Evolutionary conservation across 768 basidiomycete genomes (phyloP).

Genomic region (Plicaturopsis crispa): DNA sequence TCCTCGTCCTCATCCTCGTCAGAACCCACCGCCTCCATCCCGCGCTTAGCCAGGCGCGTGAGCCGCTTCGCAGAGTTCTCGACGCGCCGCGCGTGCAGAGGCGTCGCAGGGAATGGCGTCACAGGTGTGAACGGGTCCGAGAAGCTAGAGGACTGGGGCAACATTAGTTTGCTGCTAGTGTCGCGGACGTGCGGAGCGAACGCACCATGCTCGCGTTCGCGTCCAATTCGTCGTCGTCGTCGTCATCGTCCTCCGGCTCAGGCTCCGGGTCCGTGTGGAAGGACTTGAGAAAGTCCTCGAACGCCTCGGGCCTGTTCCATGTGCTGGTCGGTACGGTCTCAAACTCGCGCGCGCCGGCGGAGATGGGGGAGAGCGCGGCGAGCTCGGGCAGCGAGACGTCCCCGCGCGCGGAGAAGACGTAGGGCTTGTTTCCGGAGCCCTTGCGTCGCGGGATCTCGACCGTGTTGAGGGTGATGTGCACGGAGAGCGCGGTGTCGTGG

Average conservation of each 20-base stretch:
- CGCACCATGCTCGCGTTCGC: constrained; percentile 19
- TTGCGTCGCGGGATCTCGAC: constrained; percentile 42
- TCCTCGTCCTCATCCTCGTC: constrained; percentile 17
- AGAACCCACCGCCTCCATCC: constrained; percentile 1
- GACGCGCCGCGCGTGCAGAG: background rate
- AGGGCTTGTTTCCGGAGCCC: constrained; percentile 55
- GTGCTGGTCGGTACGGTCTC: background rate
- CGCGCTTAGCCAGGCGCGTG: background rate
- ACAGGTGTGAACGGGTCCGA: background rate
- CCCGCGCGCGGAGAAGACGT: constrained; percentile 42
- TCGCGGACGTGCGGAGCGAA: constrained; percentile 4
- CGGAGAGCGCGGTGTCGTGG: constrained; percentile 39
- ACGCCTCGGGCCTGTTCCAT: constrained; percentile 2
- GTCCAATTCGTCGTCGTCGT: constrained; percentile 24
- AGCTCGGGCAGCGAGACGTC: constrained; percentile 11
- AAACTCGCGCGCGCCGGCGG: constrained; percentile 4
- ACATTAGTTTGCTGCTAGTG: constrained; percentile 5
- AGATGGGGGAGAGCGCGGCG: constrained; percentile 8
- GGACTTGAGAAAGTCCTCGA: constrained; percentile 3
- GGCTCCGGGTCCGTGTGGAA: constrained; percentile 24
- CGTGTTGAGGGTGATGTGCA: constrained; percentile 61
- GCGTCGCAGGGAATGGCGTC: background rate
- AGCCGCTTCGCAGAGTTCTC: background rate
- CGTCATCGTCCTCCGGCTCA: constrained; percentile 30
- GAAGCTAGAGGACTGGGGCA: constrained; percentile 1